Evolutionary conservation across 768 basidiomycete species (phyloP), one percentile per base, ranked within the genome.

Genomic region (Hygrocybe coccinea): DNA sequence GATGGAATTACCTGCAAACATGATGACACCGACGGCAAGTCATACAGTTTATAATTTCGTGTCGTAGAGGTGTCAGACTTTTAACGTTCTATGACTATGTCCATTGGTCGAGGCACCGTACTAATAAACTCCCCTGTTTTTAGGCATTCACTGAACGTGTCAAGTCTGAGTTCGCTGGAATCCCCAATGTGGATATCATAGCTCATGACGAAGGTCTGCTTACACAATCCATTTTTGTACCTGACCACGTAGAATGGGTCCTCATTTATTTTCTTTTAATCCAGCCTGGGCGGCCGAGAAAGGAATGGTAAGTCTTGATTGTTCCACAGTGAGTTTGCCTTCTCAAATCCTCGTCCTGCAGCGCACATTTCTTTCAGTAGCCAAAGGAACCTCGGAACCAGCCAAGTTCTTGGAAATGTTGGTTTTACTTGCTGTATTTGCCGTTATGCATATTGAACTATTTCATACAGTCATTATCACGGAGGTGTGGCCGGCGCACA

Each of bases 341-440:
- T 49, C 12, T 35, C 9, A 24, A 55, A 25, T 29, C 22, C 25
- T 25, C 11, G 15, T 37, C 29, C 14, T 39, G 7, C 59, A 89
- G 87, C 80, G 83, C 59, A 84, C 87, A 6, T 92, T 95, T 80
- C 82, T 95, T 25, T 92, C 91, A 0, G 91, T 95, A 14, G 85
- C 89, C 12, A 82, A 84, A 54, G 91, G 91, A 8, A 86, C 87
- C 9, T 76, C 82, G 6, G 87, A 94, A 66, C 91, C 92, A 4
- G 85, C 90, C 38, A 91, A 90, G 69, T 82, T 95, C 71, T 73
- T 95, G 52, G 92, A 95, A 71, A 85, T 95, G 88, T 88, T 63
- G 34, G 75, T 55, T 33, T 10, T 41, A 5, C 24, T 11, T 11
- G 24, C 35, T 34, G 54, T 34, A 19, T 8, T 50, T 15, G n/a